Evolutionary conservation across 768 basidiomycete species (phyloP), one percentile per base, ranked within the genome.

Genomic region (Hygrocybe coccinea): DNA sequence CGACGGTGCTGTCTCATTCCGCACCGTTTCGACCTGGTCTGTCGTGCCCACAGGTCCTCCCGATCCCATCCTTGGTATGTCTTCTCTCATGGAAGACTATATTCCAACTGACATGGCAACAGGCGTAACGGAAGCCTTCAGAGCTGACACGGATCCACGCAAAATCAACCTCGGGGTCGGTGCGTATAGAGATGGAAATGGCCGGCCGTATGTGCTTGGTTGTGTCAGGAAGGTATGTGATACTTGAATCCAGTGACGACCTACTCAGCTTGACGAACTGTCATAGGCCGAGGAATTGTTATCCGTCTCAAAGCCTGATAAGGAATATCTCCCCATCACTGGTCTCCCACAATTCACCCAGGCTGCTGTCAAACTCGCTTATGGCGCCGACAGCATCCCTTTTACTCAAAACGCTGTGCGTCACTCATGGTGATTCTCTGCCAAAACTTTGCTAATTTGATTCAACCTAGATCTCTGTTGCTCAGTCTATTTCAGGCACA

Each of bases 151-250:
- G 65, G 85, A 89, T 69, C 77, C 89, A 15, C 85, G 86, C 61
- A 98, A 98, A 73, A 95, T 99, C 67, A 99, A 98, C 75, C 80
- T 99, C 56, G 97, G 97, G 67, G 97, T 97, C 61, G 97, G 97
- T 64, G 91, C 92, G 44, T 97, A 94, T 79, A 83, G 97, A 57
- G 94, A 99, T 64, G 91, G 84, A 60, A 79, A 87, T 53, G 97
- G 97, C 54, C 97, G 97, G 74, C 95, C 95, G 5, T 98, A 94
- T 69, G 85, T 99, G 54, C 78, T 99, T 55, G 85, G 80, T 45
- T 84, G 86, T 41, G 97, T 99, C 36, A 85, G 88, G 71, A 91
- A 92, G 82, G 93, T 87, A 46, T 48, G 37, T 52, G 29, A 8
- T 53, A 39, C 2, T 34, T 48, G 9, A 29, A 22, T 48, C 25